These are phyloP conservation scores for Hibiscus syriacus DNA, from an alignment of 345 rosid genomes.

Conservation along the genomic window DNA sequence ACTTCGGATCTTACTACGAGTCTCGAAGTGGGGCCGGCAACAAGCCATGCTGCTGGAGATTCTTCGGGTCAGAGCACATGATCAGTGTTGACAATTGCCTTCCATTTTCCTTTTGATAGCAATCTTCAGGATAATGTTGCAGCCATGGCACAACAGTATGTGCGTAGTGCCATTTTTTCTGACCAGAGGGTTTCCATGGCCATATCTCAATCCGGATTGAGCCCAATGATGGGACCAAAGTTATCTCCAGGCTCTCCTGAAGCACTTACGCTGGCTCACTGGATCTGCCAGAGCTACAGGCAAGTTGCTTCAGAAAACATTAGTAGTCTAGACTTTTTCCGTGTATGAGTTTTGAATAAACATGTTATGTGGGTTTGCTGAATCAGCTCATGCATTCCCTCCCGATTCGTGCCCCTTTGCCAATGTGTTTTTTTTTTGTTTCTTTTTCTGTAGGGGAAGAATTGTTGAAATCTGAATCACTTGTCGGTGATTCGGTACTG, in stretches of 20 bases:
- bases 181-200: constrained; percentile 98
- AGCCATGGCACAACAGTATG: constrained; percentile 87
- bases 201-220: constrained; percentile 76
- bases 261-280: too few relatives aligned
- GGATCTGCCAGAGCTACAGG: too few relatives aligned
- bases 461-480: too few relatives aligned
- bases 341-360: too few relatives aligned
- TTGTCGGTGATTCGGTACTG: constrained; percentile 45
- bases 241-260: too few relatives aligned
- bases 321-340: too few relatives aligned
- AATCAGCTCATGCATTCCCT: constrained; percentile 4
- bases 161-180: constrained; percentile 79
- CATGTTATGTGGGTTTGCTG: too few relatives aligned
- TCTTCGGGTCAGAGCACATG: constrained; percentile 43
- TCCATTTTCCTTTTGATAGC: too few relatives aligned
- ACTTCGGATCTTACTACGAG: constrained; percentile 90
- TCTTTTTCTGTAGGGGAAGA: constrained; percentile 69
- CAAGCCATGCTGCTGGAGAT: constrained; percentile 46
- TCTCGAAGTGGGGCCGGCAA: constrained; percentile 75
- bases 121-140: too few relatives aligned
- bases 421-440: constrained; percentile 11
- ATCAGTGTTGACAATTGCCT: too few relatives aligned
- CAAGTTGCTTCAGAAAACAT: constrained; percentile 3
- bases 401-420: too few relatives aligned
- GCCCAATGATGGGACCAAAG: constrained; percentile 60